Percentiles rank a stretch among this genome's conserved stretches.
These are phyloP conservation scores for Volvariella volvacea DNA, from an alignment of 1,284 basidiomycete species.

Conservation along the genomic window DNA sequence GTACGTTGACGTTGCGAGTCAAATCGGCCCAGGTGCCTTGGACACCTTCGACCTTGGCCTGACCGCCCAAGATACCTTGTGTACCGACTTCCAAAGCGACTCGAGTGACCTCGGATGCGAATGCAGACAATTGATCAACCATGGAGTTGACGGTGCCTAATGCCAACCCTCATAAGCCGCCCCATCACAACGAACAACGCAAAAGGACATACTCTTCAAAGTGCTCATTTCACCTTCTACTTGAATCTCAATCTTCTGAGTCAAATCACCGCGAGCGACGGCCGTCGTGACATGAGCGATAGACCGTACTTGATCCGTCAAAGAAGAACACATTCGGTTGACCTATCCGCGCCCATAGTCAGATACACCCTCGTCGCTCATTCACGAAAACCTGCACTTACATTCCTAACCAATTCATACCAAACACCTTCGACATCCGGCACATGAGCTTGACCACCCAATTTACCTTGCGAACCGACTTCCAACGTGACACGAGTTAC, in stretches of 20 bases:
- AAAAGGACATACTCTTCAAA: slow-evolving; percentile 28
- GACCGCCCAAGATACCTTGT: slow-evolving; percentile 88
- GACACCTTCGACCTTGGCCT: slow-evolving; percentile 87
- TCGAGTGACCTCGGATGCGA: slow-evolving; percentile 92
- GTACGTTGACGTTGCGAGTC: slow-evolving; percentile 74
- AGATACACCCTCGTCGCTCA: slow-evolving; percentile 3
- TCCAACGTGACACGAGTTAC: slow-evolving; percentile 94
- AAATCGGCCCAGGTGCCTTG: slow-evolving; percentile 94
- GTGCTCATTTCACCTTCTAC: slow-evolving; percentile 82
- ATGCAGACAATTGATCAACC: slow-evolving; percentile 86
- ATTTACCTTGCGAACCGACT: slow-evolving; percentile 83
- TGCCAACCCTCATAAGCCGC: background rate
- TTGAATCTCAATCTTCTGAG: slow-evolving; percentile 81
- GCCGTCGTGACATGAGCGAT: slow-evolving; percentile 92
- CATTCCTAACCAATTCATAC: slow-evolving; percentile 87
- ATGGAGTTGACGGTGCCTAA: slow-evolving; percentile 77
- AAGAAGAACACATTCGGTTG: slow-evolving; percentile 88
- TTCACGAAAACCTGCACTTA: slow-evolving; percentile 32
- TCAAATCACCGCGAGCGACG: slow-evolving; percentile 84
- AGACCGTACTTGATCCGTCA: slow-evolving; percentile 92
- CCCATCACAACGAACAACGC: background rate
- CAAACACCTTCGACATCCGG: slow-evolving; percentile 95
- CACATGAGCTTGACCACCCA: slow-evolving; percentile 89
- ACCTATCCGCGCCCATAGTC: slow-evolving; percentile 41
- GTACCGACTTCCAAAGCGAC: slow-evolving; percentile 90